Conservation (phyloP, 2,329 filamentous ascomycete genomes). For the Corinectria fuckeliana region DNA sequence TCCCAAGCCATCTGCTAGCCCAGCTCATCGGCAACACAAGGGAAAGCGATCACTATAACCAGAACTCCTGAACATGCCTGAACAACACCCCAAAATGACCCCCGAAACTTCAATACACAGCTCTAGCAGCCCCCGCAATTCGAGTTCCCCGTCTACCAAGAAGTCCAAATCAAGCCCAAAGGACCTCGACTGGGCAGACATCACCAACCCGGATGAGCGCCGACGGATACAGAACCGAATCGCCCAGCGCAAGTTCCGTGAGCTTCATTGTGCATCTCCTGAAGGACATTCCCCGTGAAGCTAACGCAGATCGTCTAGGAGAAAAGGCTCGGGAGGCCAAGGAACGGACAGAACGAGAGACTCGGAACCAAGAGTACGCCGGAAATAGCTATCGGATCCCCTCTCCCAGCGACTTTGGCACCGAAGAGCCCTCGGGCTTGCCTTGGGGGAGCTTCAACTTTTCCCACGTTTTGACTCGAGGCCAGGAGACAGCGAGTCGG, state of each 20-base stretch:
- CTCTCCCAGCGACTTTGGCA: slow-evolving; percentile 60
- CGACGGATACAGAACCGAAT: slow-evolving; percentile 78
- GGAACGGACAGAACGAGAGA: slow-evolving; percentile 68
- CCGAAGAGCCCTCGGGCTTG: slow-evolving; percentile 65
- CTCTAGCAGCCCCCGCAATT: slow-evolving; percentile 38
- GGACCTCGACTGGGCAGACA: slow-evolving; percentile 71
- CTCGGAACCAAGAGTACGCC: slow-evolving; percentile 68
- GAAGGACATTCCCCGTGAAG: background rate
- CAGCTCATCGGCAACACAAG: slow-evolving; percentile 14
- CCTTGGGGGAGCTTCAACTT: slow-evolving; percentile 76
- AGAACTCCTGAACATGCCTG: slow-evolving; percentile 12
- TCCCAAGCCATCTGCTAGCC: slow-evolving; percentile 21
- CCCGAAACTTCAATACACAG: slow-evolving; percentile 31
- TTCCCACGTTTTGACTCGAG: slow-evolving; percentile 57
- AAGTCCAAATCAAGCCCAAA: slow-evolving; percentile 52
- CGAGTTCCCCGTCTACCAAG: slow-evolving; percentile 41
- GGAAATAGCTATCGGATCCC: slow-evolving; percentile 69
- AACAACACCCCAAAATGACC: slow-evolving; percentile 28
- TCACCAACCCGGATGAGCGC: slow-evolving; percentile 74
- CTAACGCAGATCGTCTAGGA: slow-evolving; percentile 52
- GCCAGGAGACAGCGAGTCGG: slow-evolving; percentile 56
- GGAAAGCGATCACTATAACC: slow-evolving; percentile 24
- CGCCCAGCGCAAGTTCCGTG: slow-evolving; percentile 79
- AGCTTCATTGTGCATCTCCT: slow-evolving; percentile 37
- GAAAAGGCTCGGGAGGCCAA: slow-evolving; percentile 73